Evolutionary conservation across 148 eudicot species (phyloP).

Genomic region (Dysphania ambrosioides): DNA sequence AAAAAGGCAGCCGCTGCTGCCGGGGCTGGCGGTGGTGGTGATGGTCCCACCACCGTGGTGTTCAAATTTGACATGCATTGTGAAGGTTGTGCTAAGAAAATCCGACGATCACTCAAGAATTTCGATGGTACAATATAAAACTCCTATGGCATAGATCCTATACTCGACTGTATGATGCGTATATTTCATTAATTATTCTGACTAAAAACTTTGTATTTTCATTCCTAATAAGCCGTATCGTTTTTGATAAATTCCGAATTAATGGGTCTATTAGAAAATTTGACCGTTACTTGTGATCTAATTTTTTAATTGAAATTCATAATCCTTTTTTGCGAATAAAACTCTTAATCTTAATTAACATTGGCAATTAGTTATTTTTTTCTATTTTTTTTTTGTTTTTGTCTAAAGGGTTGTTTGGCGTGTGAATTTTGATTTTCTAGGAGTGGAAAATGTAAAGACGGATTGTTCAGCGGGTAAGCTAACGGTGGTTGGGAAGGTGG

Average conservation of each 20-base stretch:
- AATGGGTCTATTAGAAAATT: background rate
- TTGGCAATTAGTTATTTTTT: too few species aligned
- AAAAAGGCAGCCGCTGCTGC: slow-evolving; percentile 46
- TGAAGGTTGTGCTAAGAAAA: slow-evolving; percentile 91
- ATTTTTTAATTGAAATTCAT: too few species aligned
- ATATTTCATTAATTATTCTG: too few species aligned
- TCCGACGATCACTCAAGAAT: slow-evolving; percentile 48
- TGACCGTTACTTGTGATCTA: slow-evolving; percentile 4
- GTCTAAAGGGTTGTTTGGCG: slow-evolving; percentile 26
- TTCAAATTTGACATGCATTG: slow-evolving; percentile 83
- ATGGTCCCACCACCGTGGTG: slow-evolving; percentile 40
- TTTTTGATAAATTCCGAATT: background rate
- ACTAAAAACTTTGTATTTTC: too few species aligned
- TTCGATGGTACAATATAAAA: slow-evolving; percentile 75
- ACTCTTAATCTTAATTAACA: too few species aligned
- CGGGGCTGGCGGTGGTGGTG: slow-evolving; percentile 19
- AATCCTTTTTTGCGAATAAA: too few species aligned
- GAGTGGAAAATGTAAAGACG: slow-evolving; percentile 69
- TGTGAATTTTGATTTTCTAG: slow-evolving; percentile 40
- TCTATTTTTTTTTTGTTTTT: too few species aligned
- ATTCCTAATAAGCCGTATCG: background rate
- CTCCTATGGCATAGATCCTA: too few species aligned
- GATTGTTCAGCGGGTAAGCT: slow-evolving; percentile 51
- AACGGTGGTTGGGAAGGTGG: slow-evolving; percentile 73
- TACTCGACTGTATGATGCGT: too few species aligned